phyloP scores from a whole-genome alignment of 805 yeast species.

The Kodamaea lidongshanica region DNA sequence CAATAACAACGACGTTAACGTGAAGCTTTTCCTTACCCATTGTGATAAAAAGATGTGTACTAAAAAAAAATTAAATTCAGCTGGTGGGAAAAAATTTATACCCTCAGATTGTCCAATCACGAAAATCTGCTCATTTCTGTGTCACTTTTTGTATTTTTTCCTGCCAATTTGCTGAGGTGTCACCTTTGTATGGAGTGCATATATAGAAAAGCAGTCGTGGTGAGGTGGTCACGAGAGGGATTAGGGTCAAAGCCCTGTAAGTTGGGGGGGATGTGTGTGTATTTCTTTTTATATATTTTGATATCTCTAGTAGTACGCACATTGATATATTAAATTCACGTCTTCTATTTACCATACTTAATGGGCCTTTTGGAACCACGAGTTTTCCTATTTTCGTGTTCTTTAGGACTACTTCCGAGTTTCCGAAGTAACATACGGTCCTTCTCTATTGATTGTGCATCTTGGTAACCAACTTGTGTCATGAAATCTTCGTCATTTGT shows the following conservation, averaged over 20 bases:
- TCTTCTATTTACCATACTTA: no score
- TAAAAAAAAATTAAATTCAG: slow-evolving; percentile 5
- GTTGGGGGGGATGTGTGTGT: no score
- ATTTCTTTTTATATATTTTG: no score
- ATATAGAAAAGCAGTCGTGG: no score
- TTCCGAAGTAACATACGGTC: slow-evolving; percentile 15
- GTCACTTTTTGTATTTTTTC: background rate
- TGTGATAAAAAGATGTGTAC: slow-evolving; percentile 12
- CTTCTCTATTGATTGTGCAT: slow-evolving; percentile 16
- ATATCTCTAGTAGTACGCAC: no score
- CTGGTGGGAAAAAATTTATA: slow-evolving; percentile 7
- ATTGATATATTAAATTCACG: no score
- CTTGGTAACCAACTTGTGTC: slow-evolving; percentile 21
- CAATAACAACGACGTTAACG: slow-evolving; percentile 99
- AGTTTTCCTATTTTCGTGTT: slow-evolving; percentile 1
- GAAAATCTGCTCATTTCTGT: background rate
- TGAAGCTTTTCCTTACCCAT: slow-evolving; percentile 95
- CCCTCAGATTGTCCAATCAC: background rate
- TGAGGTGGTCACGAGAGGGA: no score
- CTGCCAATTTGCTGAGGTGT: slow-evolving; percentile 1
- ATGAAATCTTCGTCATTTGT: slow-evolving; percentile 14
- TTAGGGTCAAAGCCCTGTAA: no score
- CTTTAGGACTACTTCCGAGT: slow-evolving; percentile 10
- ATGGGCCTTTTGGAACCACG: background rate
- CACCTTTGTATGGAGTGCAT: no score